phyloP scores from a whole-genome alignment of 192 early-diverging fungal species.

The Coemansia sp. region DNA sequence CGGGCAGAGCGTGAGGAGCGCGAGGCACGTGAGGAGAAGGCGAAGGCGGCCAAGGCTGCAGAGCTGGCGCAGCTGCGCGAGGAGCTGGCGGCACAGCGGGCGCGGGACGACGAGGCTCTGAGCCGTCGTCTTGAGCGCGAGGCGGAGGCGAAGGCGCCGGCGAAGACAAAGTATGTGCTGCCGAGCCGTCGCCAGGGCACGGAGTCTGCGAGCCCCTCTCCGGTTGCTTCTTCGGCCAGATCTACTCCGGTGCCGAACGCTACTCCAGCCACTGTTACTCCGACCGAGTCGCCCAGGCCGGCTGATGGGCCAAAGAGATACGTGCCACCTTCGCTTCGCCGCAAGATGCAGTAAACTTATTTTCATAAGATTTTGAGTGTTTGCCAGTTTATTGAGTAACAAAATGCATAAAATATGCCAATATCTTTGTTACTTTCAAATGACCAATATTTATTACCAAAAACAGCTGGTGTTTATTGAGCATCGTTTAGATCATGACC shows the following conservation, averaged over 20 bases:
- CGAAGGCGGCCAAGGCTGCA: slow-evolving; percentile 43
- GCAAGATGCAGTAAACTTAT: slow-evolving; percentile 3
- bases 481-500: slow-evolving; percentile 51
- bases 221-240: background rate
- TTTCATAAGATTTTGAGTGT: background rate
- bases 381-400: no score
- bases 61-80: slow-evolving; percentile 46
- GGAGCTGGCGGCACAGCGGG: slow-evolving; percentile 47
- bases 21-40: slow-evolving; percentile 33
- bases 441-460: no score
- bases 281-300: background rate
- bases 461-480: no score
- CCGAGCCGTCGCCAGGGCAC: slow-evolving; percentile 32
- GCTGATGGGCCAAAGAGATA: slow-evolving; percentile 6
- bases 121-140: slow-evolving; percentile 53
- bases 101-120: slow-evolving; percentile 47
- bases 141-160: slow-evolving; percentile 16
- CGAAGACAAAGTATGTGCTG: slow-evolving; percentile 38
- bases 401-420: no score
- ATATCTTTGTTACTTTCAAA: no score
- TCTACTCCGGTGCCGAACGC: no score
- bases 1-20: slow-evolving; percentile 48
- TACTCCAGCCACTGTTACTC: no score
- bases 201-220: slow-evolving; percentile 7
- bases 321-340: slow-evolving; percentile 3